These are phyloP conservation scores for Hemisphaericaspora nanyangensis DNA, from an alignment of 805 yeast genomes.

Conservation along the genomic window DNA sequence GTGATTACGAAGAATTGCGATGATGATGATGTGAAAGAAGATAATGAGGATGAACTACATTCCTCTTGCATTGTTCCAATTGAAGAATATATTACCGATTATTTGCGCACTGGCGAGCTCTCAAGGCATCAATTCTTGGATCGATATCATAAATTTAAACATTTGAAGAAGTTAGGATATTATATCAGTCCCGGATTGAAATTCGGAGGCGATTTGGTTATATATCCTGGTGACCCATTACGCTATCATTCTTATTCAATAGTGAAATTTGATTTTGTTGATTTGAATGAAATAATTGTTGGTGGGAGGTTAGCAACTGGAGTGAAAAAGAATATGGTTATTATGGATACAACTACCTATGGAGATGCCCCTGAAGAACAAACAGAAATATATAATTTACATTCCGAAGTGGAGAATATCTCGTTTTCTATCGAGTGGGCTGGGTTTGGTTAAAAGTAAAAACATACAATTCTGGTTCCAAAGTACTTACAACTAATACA, in stretches of 20 bases:
- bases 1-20: slow-evolving; percentile 1
- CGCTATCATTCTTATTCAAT: slow-evolving; percentile 85
- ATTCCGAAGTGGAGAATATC: slow-evolving; percentile 23
- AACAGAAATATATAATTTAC: background rate
- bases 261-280: slow-evolving; percentile 47
- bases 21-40: background rate
- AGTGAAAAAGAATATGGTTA: slow-evolving; percentile 80
- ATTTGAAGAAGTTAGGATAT: slow-evolving; percentile 44
- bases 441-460: slow-evolving; percentile 77
- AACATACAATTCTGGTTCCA: too few relatives aligned
- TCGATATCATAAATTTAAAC: slow-evolving; percentile 25
- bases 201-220: slow-evolving; percentile 85
- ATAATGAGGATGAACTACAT: background rate
- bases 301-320: slow-evolving; percentile 93
- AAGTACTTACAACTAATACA: too few relatives aligned
- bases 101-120: background rate
- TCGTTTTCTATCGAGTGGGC: slow-evolving; percentile 92
- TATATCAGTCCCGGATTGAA: slow-evolving; percentile 79
- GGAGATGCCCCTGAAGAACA: background rate
- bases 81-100: slow-evolving; percentile 2
- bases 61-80: background rate
- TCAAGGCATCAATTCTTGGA: slow-evolving; percentile 2
- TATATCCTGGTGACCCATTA: slow-evolving; percentile 94
- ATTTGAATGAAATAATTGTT: slow-evolving; percentile 57
- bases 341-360: slow-evolving; percentile 29